Percentiles rank a stretch among this genome's conserved stretches.
phyloP scores from a whole-genome alignment of 345 rosid genomes.

The Salix caprea region DNA sequence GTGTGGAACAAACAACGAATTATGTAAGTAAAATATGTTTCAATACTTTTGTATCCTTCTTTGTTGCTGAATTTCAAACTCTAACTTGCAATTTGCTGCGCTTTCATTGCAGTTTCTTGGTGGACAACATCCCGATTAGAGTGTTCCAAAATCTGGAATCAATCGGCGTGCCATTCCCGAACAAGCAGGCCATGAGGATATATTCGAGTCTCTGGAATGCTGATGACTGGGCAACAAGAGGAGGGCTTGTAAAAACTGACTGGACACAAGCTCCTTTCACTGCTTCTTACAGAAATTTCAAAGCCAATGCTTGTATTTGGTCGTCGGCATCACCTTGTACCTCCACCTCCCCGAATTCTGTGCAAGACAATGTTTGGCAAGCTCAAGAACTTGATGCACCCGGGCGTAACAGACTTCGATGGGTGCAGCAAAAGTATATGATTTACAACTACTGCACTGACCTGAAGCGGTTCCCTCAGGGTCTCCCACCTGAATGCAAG shows the following conservation, averaged over 20 bases:
- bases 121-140: constrained; percentile 17
- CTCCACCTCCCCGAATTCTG: not conserved
- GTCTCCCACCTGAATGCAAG: constrained; percentile 11
- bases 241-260: constrained; percentile 14
- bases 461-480: constrained; percentile 4
- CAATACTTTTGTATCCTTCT: not conserved
- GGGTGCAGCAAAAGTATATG: constrained; percentile 14
- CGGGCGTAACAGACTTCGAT: constrained; percentile 10
- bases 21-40: not conserved
- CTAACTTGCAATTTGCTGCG: not conserved
- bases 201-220: constrained; percentile 11
- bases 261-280: constrained; percentile 12
- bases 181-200: constrained; percentile 12
- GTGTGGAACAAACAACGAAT: constrained; percentile 3
- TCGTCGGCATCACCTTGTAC: not conserved
- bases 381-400: constrained; percentile 3
- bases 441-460: constrained; percentile 16
- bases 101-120: not conserved
- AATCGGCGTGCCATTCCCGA: constrained; percentile 7
- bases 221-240: constrained; percentile 14
- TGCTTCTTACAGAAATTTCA: constrained; percentile 5
- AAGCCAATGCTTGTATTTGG: constrained; percentile 3
- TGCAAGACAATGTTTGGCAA: not conserved
- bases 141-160: constrained; percentile 11
- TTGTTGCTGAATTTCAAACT: not conserved